A percentile compares a stretch with the other conserved stretches of the same genome.
Conservation (phyloP, 305 asterid genomes). For the Rubia balearica region DNA sequence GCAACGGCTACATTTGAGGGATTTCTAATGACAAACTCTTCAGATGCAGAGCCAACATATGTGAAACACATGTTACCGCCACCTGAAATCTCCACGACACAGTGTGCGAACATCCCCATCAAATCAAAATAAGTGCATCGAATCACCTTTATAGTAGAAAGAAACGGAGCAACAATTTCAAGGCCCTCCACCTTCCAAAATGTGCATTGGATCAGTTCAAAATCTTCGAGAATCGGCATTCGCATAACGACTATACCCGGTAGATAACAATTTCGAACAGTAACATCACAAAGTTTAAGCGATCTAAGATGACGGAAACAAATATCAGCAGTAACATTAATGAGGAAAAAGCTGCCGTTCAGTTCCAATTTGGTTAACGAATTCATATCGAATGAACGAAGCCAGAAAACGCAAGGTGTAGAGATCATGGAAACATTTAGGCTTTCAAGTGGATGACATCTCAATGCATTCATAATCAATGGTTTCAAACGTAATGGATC, state of each 20-base stretch:
- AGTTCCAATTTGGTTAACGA: not conserved
- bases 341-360: not conserved
- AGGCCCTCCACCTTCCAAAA: not conserved
- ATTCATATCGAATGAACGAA: not conserved
- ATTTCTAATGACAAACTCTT: not conserved
- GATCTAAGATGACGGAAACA: not conserved
- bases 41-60: not conserved
- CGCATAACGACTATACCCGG: not conserved
- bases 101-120: not conserved
- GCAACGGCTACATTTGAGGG: not conserved
- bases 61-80: not conserved
- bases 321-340: not conserved
- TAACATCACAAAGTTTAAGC: not conserved
- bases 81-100: slow-evolving; percentile 2
- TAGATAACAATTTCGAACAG: not conserved
- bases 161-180: not conserved
- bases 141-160: not conserved
- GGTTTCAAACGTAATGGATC: not conserved
- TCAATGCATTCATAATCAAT: not conserved
- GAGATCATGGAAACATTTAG: not conserved
- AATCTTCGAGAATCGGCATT: not conserved
- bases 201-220: not conserved
- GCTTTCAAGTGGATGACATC: not conserved
- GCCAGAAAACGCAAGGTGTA: not conserved
- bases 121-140: not conserved